Evolutionary conservation across 208 protist species (phyloP).

Genomic region (Leishmania tropica): DNA sequence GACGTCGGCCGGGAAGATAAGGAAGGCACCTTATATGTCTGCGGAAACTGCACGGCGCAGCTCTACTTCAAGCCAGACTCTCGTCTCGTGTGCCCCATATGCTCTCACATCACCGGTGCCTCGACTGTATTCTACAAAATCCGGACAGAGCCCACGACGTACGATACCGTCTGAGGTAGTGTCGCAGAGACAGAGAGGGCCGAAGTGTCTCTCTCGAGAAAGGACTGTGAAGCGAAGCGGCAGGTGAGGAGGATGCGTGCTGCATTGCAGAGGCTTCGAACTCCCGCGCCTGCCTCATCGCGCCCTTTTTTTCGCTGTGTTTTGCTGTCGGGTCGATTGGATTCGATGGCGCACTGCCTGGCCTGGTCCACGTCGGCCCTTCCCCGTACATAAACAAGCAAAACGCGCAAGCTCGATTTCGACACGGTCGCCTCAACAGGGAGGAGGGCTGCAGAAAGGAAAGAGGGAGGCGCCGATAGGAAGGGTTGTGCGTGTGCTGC

Average conservation of each 20-base stretch:
- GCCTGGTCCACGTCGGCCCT: not conserved
- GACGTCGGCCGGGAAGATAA: constrained; percentile 23
- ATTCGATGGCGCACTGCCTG: not conserved
- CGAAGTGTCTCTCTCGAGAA: not conserved
- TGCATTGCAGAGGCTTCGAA: not conserved
- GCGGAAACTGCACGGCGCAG: constrained; percentile 78
- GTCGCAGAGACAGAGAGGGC: not conserved
- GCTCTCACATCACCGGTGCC: constrained; percentile 77
- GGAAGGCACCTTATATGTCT: constrained; percentile 71
- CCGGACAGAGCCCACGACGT: constrained; percentile 80
- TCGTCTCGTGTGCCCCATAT: constrained; percentile 75
- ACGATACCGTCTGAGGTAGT: constrained; percentile 80
- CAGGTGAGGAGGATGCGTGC: not conserved
- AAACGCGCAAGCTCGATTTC: too few species aligned
- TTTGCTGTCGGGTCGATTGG: not conserved
- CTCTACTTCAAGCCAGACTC: constrained; percentile 58
- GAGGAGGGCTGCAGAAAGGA: too few species aligned
- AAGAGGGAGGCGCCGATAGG: too few species aligned
- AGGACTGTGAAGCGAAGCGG: not conserved
- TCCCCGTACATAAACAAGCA: not conserved
- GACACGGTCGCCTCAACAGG: too few species aligned
- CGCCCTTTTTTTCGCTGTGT: not conserved
- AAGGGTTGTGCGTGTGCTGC: too few species aligned
- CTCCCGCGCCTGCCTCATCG: not conserved
- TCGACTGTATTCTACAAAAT: constrained; percentile 92